These are phyloP conservation scores for Puya raimondii DNA, from an alignment of 176 grass and related monocot genomes.

Conservation along the genomic window DNA sequence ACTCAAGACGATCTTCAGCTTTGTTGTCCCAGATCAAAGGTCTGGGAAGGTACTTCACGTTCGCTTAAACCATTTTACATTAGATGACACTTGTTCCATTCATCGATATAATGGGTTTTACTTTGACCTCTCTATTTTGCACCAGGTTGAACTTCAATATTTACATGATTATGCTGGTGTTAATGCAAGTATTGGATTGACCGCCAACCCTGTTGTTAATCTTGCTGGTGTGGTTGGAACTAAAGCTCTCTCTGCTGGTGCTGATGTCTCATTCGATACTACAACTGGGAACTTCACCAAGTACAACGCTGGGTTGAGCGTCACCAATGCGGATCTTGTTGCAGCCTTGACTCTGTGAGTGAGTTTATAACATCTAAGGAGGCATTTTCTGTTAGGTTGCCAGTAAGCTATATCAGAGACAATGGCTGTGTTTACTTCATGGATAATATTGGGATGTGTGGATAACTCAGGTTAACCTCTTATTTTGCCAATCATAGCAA, in stretches of 20 bases:
- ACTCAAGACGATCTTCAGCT: constrained; percentile 22
- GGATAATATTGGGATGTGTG: too few species aligned
- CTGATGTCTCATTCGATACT: constrained; percentile 28
- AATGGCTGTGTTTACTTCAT: too few species aligned
- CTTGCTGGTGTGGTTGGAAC: constrained; percentile 16
- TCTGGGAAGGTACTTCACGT: constrained; percentile 19
- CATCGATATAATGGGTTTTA: background rate
- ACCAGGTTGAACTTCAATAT: constrained; percentile 23
- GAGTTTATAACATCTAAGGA: background rate
- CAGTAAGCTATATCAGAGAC: background rate
- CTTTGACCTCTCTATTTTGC: background rate
- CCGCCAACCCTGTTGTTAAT: constrained; percentile 21
- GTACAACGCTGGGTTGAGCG: constrained; percentile 28
- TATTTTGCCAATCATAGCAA: too few species aligned
- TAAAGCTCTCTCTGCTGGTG: constrained; percentile 9
- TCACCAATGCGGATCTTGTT: constrained; percentile 22
- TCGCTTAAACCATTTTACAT: background rate
- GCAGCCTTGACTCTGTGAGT: constrained; percentile 21
- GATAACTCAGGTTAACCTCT: too few species aligned
- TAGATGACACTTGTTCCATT: background rate
- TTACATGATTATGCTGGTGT: constrained; percentile 24
- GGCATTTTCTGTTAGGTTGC: background rate
- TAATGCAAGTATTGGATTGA: constrained; percentile 24
- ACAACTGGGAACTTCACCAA: constrained; percentile 23
- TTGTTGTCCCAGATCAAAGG: constrained; percentile 18